Percentiles rank a stretch among this genome's conserved stretches.
Evolutionary conservation across 2,329 filamentous ascomycete genomes (phyloP).

Genomic region (Tolypocladium endophyticum): DNA sequence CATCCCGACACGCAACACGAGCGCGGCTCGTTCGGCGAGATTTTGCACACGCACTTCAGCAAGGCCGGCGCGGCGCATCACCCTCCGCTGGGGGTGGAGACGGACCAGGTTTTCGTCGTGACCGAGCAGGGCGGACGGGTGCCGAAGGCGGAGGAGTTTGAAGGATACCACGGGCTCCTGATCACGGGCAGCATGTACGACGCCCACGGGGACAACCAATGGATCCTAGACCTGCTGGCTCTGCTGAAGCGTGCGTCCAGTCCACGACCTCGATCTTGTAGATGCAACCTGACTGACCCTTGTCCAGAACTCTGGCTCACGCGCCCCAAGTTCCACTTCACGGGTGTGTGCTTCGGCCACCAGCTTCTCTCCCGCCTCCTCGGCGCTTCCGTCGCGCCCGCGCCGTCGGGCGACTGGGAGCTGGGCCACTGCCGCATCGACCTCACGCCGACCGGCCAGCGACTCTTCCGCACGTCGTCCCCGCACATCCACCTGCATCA

Average conservation of each 20-base stretch:
- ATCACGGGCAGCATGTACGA: slow-evolving; percentile 62
- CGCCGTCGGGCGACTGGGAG: not conserved
- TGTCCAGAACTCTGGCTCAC: not conserved
- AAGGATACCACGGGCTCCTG: slow-evolving; percentile 61
- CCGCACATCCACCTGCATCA: slow-evolving; percentile 42
- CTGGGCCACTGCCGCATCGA: not conserved
- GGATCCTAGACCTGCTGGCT: slow-evolving; percentile 62
- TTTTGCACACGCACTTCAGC: slow-evolving; percentile 38
- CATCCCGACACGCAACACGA: slow-evolving; percentile 36
- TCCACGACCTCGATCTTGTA: accelerated
- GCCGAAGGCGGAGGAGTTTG: slow-evolving; percentile 37
- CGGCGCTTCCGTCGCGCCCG: not conserved
- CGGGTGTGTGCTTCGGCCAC: not conserved
- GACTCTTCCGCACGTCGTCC: slow-evolving; percentile 32
- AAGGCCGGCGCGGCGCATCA: slow-evolving; percentile 39
- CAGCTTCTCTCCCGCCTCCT: not conserved
- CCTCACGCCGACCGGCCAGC: not conserved
- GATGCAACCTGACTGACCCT: not conserved
- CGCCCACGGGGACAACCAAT: slow-evolving; percentile 59
- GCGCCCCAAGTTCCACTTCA: not conserved
- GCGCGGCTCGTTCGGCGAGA: slow-evolving; percentile 42
- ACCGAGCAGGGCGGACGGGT: slow-evolving; percentile 35
- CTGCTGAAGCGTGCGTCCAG: slow-evolving; percentile 30
- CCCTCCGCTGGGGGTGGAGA: slow-evolving; percentile 43
- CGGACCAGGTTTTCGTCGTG: slow-evolving; percentile 43